Evolutionary conservation across 306 rosid genomes (phyloP), one percentile per base, ranked within the genome.

Genomic region (Prinsepia uniflora): DNA sequence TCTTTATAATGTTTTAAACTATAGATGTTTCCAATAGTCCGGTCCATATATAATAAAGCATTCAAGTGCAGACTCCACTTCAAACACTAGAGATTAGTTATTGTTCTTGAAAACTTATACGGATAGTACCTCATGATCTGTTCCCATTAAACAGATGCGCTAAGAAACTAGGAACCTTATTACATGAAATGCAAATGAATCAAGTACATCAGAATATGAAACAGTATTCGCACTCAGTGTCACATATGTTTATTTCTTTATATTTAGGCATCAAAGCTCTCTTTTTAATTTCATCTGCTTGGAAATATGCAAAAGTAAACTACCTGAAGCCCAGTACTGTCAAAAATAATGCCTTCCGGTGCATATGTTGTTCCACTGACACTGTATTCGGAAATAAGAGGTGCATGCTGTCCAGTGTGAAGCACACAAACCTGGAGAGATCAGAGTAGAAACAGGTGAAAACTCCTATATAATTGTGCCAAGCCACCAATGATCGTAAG

Each of bases 301-400:
- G 20, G 39, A n/a, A 43, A 57, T 54, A 42, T 20, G 7, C 50
- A 22, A 76, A 60, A 48, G 48, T 53, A 65, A 67, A 55, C 20
- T 80, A 93, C 98, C 98, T 85, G 97, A 50, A 64, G 71, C 70
- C 92, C 96, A 42, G 73, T 49, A 81, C 70, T 78, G 80, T 89
- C 90, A 83, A 80, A 86, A 67, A 94, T 89, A 70, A 47, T 72
- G 65, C 98, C 98, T 75, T 90, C 94, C 7, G 98, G 98, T 65
- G 97, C 88, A 66, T 83, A 94, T 69, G 98, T 94, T 59, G 98
- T 87, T 72, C 98, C 98, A 36, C 90, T 87, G 78, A 94, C 89
- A 73, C 74, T 76, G 85, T 85, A 94, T 78, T 94, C 98, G 4
- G 89, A 74, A 78, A 89, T 84, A 52, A 75, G 63, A 74, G 98